These are phyloP conservation scores for Saturnispora quitensis DNA, from an alignment of 805 yeast genomes.

Conservation along the genomic window DNA sequence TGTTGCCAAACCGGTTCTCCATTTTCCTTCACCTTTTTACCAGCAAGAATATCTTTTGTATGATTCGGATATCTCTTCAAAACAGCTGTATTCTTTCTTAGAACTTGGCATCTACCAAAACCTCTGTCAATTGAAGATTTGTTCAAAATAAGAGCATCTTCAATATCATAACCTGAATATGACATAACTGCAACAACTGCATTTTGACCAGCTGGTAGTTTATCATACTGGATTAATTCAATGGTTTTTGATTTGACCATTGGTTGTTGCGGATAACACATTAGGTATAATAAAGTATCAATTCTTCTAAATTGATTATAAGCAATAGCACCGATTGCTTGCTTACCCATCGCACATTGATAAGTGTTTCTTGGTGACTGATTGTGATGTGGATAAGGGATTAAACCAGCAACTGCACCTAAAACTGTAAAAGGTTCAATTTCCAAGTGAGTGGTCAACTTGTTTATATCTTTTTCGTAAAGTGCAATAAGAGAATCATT, in stretches of 20 bases:
- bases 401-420: slow-evolving; percentile 89
- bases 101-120: slow-evolving; percentile 94
- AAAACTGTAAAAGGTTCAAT: slow-evolving; percentile 90
- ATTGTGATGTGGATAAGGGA: slow-evolving; percentile 89
- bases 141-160: slow-evolving; percentile 93
- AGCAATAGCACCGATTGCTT: slow-evolving; percentile 99
- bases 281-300: slow-evolving; percentile 83
- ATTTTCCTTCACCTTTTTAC: slow-evolving; percentile 79
- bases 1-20: slow-evolving; percentile 83
- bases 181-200: slow-evolving; percentile 99
- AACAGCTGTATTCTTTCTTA: slow-evolving; percentile 83
- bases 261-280: slow-evolving; percentile 99
- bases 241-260: slow-evolving; percentile 98
- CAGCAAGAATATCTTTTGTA: slow-evolving; percentile 83
- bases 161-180: slow-evolving; percentile 97
- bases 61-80: slow-evolving; percentile 90
- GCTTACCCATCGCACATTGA: slow-evolving; percentile 97
- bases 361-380: slow-evolving; percentile 89
- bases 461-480: slow-evolving; percentile 58
- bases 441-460: slow-evolving; percentile 76
- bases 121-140: slow-evolving; percentile 94
- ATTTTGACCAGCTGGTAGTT: slow-evolving; percentile 96
- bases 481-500: slow-evolving; percentile 90
- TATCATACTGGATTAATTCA: slow-evolving; percentile 90
- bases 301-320: slow-evolving; percentile 94